Evolutionary conservation across 2,329 filamentous ascomycete genomes (phyloP).

Genomic region (Colletotrichum sp.): DNA sequence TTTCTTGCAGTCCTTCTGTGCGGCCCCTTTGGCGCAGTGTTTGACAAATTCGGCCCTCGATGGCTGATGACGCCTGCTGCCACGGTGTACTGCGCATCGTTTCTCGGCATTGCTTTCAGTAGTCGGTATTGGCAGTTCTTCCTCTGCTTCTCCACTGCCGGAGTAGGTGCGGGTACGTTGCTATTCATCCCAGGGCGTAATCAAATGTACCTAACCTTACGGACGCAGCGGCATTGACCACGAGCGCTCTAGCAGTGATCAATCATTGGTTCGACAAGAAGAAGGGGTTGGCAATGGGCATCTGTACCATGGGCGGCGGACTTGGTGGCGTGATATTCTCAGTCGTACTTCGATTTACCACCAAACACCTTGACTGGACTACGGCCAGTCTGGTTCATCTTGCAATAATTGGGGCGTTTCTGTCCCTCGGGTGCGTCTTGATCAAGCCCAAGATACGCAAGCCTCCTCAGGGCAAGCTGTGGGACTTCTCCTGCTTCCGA

Average conservation of each 20-base stretch:
- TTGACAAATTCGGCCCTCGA: conserved; percentile 25
- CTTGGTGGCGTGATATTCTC: conserved; percentile 35
- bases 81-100: conserved; percentile 25
- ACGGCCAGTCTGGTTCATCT: conserved; percentile 26
- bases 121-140: conserved; percentile 31
- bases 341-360: conserved; percentile 28
- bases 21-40: conserved; percentile 24
- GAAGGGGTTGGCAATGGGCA: conserved; percentile 27
- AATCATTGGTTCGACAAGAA: conserved; percentile 29
- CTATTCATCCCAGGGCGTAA: background rate
- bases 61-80: conserved; percentile 25
- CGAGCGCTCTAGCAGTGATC: conserved; percentile 28
- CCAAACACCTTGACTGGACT: conserved; percentile 26
- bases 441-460: conserved; percentile 21
- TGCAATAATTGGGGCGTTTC: conserved; percentile 22
- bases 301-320: conserved; percentile 30
- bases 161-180: conserved; percentile 27
- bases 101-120: conserved; percentile 32
- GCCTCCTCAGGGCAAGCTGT: background rate
- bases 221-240: conserved; percentile 27
- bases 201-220: background rate
- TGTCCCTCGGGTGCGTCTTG: conserved; percentile 25
- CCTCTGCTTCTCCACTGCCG: conserved; percentile 31
- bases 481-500: conserved; percentile 17
- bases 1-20: conserved; percentile 30